These are phyloP conservation scores for Suillus weaverae DNA, from an alignment of 768 basidiomycete species.

Conservation along the genomic window DNA sequence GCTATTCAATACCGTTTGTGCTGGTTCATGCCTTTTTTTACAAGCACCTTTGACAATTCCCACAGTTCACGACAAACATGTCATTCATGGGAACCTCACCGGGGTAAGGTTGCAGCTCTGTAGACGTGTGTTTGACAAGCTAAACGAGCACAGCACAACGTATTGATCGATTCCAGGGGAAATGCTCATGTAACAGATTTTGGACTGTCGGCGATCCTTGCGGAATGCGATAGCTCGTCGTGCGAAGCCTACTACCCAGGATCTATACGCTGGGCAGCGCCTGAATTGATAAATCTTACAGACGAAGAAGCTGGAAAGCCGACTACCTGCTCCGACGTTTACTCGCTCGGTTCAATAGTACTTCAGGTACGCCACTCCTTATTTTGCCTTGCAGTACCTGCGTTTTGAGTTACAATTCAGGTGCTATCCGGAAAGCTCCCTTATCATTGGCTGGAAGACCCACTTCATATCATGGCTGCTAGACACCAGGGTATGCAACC, in stretches of 20 bases:
- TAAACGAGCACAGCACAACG: conserved; percentile 9
- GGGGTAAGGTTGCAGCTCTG: not conserved
- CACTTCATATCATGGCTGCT: conserved; percentile 1
- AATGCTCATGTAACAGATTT: conserved; percentile 6
- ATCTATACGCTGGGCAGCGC: conserved; percentile 12
- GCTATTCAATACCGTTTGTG: conserved; percentile 12
- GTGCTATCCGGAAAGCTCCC: conserved; percentile 11
- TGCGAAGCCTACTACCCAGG: not conserved
- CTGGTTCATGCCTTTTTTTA: not conserved
- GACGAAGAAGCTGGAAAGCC: not conserved
- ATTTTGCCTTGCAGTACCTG: not conserved
- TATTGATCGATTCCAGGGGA: conserved; percentile 5
- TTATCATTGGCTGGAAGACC: conserved; percentile 7
- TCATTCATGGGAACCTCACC: conserved; percentile 11
- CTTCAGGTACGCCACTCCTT: conserved; percentile 4
- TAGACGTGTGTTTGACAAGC: not conserved
- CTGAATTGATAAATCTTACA: conserved; percentile 6
- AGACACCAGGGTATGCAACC: not conserved
- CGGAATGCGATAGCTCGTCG: not conserved
- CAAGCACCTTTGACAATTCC: not conserved
- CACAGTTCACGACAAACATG: conserved; percentile 7
- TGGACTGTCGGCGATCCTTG: conserved; percentile 7
- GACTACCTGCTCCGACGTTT: conserved; percentile 5
- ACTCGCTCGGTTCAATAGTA: conserved; percentile 10
- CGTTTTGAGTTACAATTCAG: conserved; percentile 1